Base-by-base conservation (phyloP, 2,329 filamentous ascomycete genomes). In the Penicillium oxalicum region DNA sequence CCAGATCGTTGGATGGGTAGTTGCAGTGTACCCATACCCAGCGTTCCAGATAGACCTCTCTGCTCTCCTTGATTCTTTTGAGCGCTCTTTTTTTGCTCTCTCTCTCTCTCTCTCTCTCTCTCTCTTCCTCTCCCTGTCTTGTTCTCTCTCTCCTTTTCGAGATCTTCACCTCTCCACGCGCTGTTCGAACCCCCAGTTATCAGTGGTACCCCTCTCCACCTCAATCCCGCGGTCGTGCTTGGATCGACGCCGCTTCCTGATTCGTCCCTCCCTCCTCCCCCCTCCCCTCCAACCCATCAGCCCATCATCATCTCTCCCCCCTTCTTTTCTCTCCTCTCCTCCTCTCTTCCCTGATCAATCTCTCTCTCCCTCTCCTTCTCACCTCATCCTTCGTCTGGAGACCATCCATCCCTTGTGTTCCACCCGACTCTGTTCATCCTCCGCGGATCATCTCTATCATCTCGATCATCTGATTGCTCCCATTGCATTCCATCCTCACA, bases 331-430 rank as follows among this genome's bases (percentile, higher is more conserved):
- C 36, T 35, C 40, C 28, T 28, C 37, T 29, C 37, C 35, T 43
- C 12, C 29, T 24, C 4, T 2, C 29, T 34, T n/a, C 45, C 45
- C 45, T 36, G 25, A 46, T 49, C 36, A 40, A 48, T 46, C 34
- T 11, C 36, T 48, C 40, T 38, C 26, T 46, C 13, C 12, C 11
- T 25, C 26, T 28, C 26, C 11, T 12, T 38, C 27, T n/a, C 9
- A 18, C 34, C 28, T 43, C 40, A 24, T 32, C 18, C n/a, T 32
- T 25, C n/a, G 28, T 13, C 26, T 18, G 18, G 18, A 18, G 29
- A 33, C 35, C 41, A 34, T 41, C 39, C 12, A 41, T 41, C 18
- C 18, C 2, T 18, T 18, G 18, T 18, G 18, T 18, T 18, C 18
- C 18, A 18, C 18, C 18, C 18, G 18, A 18, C 18, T 18, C 18